A percentile compares a stretch with the other conserved stretches of the same genome.
phyloP scores from a whole-genome alignment of 169 alveolate species.

The Cryptosporidium tyzzeri region DNA sequence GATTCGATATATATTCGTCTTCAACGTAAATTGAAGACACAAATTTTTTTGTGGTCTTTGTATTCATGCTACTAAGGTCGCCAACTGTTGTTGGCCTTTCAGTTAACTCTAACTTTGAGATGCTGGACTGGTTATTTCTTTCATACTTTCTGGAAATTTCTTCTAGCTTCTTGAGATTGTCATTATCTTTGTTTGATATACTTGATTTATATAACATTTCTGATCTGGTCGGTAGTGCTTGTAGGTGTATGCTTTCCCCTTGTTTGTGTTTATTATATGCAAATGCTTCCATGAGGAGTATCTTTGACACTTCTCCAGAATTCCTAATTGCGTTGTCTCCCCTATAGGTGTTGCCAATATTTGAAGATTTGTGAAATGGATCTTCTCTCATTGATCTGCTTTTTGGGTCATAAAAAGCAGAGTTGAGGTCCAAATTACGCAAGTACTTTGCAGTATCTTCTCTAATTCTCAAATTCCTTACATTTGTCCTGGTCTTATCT shows the following conservation, averaged over 20 bases:
- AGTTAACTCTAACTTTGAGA: neutral
- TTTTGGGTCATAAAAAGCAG: constrained; percentile 97
- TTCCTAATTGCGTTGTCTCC: constrained; percentile 89
- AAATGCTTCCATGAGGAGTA: constrained; percentile 54
- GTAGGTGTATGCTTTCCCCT: constrained; percentile 58
- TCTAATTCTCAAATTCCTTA: constrained; percentile 94
- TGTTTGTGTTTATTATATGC: constrained; percentile 38
- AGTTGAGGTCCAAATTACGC: constrained; percentile 92
- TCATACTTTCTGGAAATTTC: constrained; percentile 17
- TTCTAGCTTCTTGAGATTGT: constrained; percentile 1
- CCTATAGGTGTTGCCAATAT: constrained; percentile 83
- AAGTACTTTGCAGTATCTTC: constrained; percentile 98
- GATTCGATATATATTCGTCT: constrained; percentile 85
- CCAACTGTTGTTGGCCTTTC: constrained; percentile 8
- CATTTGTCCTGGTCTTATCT: constrained; percentile 86
- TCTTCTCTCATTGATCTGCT: constrained; percentile 95
- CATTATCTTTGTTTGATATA: constrained; percentile 12
- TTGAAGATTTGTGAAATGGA: constrained; percentile 81
- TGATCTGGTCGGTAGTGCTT: constrained; percentile 53
- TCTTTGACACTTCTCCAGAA: constrained; percentile 83
- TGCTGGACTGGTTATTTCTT: constrained; percentile 1
- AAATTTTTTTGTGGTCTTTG: neutral
- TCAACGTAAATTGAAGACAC: constrained; percentile 83
- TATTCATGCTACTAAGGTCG: neutral
- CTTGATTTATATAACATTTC: constrained; percentile 61